phyloP scores from a whole-genome alignment of 1,284 basidiomycete species.

The Meripilus lineatus region DNA sequence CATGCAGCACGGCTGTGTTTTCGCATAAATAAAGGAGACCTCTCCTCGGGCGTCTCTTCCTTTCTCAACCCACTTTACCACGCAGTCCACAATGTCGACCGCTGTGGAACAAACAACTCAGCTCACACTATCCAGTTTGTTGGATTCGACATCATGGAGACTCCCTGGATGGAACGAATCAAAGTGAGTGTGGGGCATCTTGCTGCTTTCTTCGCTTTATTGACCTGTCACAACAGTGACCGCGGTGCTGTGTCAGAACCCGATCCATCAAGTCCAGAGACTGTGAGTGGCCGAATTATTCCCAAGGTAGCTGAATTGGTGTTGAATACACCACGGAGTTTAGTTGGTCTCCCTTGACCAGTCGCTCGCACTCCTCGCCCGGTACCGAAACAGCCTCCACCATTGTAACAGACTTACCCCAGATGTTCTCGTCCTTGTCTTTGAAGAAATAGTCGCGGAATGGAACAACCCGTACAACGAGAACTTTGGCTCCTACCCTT shows the following conservation, averaged over 20 bases:
- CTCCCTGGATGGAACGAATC: slow-evolving; percentile 23
- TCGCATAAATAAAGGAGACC: slow-evolving; percentile 3
- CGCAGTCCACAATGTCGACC: not conserved
- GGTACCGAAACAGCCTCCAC: slow-evolving; percentile 27
- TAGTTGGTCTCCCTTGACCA: slow-evolving; percentile 23
- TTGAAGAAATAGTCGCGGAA: slow-evolving; percentile 18
- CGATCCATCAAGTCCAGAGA: slow-evolving; percentile 1
- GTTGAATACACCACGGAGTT: not conserved
- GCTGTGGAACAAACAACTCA: slow-evolving; percentile 5
- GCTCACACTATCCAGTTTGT: slow-evolving; percentile 19
- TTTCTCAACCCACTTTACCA: not conserved
- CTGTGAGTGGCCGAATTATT: slow-evolving; percentile 7
- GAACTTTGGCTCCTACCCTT: slow-evolving; percentile 21
- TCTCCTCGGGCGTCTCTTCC: not conserved
- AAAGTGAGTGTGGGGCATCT: slow-evolving; percentile 17
- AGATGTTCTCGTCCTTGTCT: slow-evolving; percentile 25
- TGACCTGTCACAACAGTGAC: not conserved
- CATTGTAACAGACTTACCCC: slow-evolving; percentile 23
- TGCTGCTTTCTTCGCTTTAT: not conserved
- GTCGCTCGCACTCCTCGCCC: slow-evolving; percentile 23
- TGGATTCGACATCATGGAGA: slow-evolving; percentile 24
- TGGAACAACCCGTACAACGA: slow-evolving; percentile 17
- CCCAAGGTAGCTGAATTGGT: not conserved
- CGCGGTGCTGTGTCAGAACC: not conserved
- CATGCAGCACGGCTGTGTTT: not conserved